Evolutionary conservation across 305 asterid species (phyloP).

Genomic region (Caryopteris hybrid): DNA sequence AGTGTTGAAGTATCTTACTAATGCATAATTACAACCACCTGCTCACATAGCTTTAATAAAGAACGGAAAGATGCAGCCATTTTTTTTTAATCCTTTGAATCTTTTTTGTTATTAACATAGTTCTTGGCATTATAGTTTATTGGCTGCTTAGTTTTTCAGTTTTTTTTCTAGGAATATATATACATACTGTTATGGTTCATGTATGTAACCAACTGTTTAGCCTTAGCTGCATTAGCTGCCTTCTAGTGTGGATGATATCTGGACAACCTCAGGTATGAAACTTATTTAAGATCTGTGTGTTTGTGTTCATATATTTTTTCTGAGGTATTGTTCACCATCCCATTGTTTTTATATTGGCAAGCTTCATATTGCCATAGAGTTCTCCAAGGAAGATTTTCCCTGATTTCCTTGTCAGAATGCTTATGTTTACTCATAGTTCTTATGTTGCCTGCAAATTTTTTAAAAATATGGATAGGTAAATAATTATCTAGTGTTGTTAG

Average conservation of each 20-base stretch:
- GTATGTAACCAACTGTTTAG: neutral
- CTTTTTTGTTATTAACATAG: neutral
- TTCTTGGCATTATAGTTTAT: neutral
- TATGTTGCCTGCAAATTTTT: neutral
- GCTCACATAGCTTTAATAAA: too few species aligned
- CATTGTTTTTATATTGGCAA: neutral
- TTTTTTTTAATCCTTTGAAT: neutral
- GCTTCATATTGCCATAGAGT: neutral
- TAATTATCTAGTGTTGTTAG: neutral
- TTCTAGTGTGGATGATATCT: neutral
- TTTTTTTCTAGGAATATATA: too few species aligned
- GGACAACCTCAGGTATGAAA: neutral
- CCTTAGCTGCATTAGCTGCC: neutral
- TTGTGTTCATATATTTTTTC: neutral
- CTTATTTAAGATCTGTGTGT: neutral
- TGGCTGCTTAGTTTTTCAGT: neutral
- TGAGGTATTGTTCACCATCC: neutral
- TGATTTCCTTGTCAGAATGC: neutral
- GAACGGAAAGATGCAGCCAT: too few species aligned
- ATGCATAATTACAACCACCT: too few species aligned
- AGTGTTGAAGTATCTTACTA: neutral
- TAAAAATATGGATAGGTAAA: neutral
- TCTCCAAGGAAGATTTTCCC: neutral
- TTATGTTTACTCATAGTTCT: neutral
- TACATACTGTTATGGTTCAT: neutral